phyloP scores from a whole-genome alignment of 768 basidiomycete genomes.

The Pleurotus giganteus region DNA sequence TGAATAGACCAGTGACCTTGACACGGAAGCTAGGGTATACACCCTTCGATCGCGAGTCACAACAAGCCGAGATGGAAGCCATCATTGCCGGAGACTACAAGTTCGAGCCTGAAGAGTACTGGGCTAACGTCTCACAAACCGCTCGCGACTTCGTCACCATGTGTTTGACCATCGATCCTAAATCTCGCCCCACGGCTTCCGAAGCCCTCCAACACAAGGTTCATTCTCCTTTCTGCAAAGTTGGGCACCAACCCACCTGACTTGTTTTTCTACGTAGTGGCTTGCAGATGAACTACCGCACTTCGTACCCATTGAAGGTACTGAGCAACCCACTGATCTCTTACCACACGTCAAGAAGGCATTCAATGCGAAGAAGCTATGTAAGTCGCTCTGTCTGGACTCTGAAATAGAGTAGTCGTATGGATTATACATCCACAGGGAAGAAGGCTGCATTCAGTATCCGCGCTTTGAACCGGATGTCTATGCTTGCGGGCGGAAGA shows the following conservation, averaged over 20 bases:
- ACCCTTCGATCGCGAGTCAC: conserved; percentile 92
- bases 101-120: conserved; percentile 79
- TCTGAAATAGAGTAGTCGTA: conserved; percentile 7
- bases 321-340: conserved; percentile 70
- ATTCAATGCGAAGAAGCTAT: conserved; percentile 86
- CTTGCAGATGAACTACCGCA: conserved; percentile 67
- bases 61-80: conserved; percentile 90
- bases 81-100: conserved; percentile 92
- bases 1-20: not conserved
- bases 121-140: conserved; percentile 78
- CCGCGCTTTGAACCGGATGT: conserved; percentile 82
- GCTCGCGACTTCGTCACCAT: conserved; percentile 80
- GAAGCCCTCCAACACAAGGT: conserved; percentile 71
- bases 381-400: conserved; percentile 41
- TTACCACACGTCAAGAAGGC: conserved; percentile 87
- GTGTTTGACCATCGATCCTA: conserved; percentile 86
- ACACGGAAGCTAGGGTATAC: conserved; percentile 85
- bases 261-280: conserved; percentile 44
- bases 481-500: conserved; percentile 44
- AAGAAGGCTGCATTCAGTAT: conserved; percentile 85
- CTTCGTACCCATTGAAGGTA: conserved; percentile 61
- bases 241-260: not conserved
- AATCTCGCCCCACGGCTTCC: conserved; percentile 73
- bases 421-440: conserved; percentile 46
- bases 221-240: conserved; percentile 2